Percentiles rank a stretch among this genome's conserved stretches.
These are phyloP conservation scores for Scenedesmus sp. DNA, from an alignment of 163 green algal species.

Conservation along the genomic window DNA sequence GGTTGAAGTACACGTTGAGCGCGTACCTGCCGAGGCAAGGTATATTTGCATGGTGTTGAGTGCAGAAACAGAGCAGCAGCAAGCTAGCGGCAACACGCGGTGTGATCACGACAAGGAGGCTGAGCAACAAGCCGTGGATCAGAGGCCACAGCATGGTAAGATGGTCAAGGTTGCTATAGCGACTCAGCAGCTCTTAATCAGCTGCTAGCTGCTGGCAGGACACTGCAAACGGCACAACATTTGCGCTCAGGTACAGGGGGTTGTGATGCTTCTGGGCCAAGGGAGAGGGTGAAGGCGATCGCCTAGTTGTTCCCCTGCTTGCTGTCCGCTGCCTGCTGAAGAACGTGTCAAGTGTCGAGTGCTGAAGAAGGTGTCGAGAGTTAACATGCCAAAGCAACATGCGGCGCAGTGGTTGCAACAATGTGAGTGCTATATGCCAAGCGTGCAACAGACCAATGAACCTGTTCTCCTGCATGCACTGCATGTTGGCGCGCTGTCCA, in stretches of 20 bases:
- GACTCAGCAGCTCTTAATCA: background rate
- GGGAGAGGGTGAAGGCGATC: no score
- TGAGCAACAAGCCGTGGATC: background rate
- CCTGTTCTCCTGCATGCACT: no score
- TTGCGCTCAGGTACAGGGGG: no score
- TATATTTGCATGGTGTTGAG: background rate
- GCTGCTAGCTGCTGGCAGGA: background rate
- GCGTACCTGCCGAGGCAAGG: conserved; percentile 78
- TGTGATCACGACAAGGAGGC: background rate
- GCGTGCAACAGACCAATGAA: no score
- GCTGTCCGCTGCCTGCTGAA: no score
- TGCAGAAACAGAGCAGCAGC: background rate
- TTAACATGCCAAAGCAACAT: background rate
- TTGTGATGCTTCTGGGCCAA: background rate
- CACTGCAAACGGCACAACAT: background rate
- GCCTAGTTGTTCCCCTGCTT: no score
- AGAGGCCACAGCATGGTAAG: no score
- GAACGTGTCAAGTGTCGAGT: background rate
- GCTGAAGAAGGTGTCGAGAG: no score
- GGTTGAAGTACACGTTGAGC: conserved; percentile 99
- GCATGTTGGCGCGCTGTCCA: no score
- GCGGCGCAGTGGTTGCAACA: no score
- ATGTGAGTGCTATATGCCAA: no score
- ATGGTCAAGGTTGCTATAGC: no score
- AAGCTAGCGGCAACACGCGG: background rate